A percentile compares a stretch with the other conserved stretches of the same genome.
These are phyloP conservation scores for Aspergillus sp. DNA, from an alignment of 2,329 filamentous ascomycete species.

Conservation along the genomic window DNA sequence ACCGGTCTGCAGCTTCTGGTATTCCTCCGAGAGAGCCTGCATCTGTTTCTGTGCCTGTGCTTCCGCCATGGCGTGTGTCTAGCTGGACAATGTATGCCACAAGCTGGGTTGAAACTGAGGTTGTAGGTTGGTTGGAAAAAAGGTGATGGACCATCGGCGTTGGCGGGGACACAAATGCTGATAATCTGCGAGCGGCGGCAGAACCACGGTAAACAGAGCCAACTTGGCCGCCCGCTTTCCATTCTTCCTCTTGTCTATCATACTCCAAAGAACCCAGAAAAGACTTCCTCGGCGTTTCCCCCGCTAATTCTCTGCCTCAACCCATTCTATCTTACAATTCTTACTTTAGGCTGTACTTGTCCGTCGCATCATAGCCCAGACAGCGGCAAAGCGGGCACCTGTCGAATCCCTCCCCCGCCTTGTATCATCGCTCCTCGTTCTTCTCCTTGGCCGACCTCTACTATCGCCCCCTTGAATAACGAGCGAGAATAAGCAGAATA, in stretches of 20 bases:
- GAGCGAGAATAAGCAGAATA: slow-evolving; percentile 3
- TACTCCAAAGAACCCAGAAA: not conserved
- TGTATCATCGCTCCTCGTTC: slow-evolving; percentile 11
- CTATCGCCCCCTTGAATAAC: slow-evolving; percentile 7
- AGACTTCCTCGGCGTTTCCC: no score
- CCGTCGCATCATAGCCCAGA: slow-evolving; percentile 2
- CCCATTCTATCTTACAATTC: no score
- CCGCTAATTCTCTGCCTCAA: no score
- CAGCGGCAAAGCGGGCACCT: slow-evolving; percentile 6
- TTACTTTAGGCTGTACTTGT: no score
- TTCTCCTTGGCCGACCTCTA: slow-evolving; percentile 1
- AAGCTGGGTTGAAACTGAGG: no score
- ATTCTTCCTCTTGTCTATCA: slow-evolving; percentile 1
- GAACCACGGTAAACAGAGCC: slow-evolving; percentile 12
- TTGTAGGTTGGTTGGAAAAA: no score
- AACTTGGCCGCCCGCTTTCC: not conserved
- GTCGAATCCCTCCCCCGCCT: slow-evolving; percentile 10
- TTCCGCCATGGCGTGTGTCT: slow-evolving; percentile 59
- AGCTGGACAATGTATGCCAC: not conserved
- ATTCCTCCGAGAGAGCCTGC: slow-evolving; percentile 81
- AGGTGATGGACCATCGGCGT: slow-evolving; percentile 10
- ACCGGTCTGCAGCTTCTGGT: slow-evolving; percentile 82
- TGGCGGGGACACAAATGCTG: slow-evolving; percentile 20
- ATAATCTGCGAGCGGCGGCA: slow-evolving; percentile 6
- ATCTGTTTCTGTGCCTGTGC: slow-evolving; percentile 71